Conservation (phyloP, 768 basidiomycete species). For the Naematelia encephala region DNA sequence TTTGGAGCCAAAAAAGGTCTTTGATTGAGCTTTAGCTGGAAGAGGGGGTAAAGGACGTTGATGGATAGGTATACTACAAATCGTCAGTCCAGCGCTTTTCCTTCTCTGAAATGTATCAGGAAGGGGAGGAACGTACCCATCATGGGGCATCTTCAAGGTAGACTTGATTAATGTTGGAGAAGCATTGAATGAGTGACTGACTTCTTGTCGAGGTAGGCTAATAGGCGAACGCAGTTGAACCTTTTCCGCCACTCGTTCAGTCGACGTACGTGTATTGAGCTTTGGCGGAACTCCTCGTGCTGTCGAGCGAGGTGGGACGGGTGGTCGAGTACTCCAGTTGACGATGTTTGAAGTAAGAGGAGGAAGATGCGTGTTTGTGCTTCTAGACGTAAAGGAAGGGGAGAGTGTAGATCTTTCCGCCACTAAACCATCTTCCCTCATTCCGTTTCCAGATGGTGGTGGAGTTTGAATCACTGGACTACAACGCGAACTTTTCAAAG, state of each 20-base stretch:
- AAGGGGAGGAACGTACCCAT: neutral
- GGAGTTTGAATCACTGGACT: neutral
- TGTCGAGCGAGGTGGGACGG: neutral
- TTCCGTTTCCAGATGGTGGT: too few relatives aligned
- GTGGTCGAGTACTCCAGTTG: neutral
- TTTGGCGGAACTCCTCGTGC: neutral
- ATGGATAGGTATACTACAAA: neutral
- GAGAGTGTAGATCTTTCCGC: neutral
- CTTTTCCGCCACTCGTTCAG: neutral
- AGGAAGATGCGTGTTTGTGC: too few relatives aligned
- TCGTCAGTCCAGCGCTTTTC: neutral
- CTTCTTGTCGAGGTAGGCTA: neutral
- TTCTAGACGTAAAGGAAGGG: neutral
- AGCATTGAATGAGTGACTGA: too few relatives aligned
- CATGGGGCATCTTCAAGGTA: neutral
- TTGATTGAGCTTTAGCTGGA: neutral
- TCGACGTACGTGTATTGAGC: neutral
- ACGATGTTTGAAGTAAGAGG: too few relatives aligned
- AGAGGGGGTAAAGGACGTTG: neutral
- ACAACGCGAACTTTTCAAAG: neutral
- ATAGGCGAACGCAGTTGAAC: neutral
- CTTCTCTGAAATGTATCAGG: neutral
- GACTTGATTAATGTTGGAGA: neutral
- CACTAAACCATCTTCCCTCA: too few relatives aligned
- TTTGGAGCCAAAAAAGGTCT: neutral